Evolutionary conservation across 2,329 filamentous ascomycete genomes (phyloP).

Genomic region (Aspergillus quadricinctus): DNA sequence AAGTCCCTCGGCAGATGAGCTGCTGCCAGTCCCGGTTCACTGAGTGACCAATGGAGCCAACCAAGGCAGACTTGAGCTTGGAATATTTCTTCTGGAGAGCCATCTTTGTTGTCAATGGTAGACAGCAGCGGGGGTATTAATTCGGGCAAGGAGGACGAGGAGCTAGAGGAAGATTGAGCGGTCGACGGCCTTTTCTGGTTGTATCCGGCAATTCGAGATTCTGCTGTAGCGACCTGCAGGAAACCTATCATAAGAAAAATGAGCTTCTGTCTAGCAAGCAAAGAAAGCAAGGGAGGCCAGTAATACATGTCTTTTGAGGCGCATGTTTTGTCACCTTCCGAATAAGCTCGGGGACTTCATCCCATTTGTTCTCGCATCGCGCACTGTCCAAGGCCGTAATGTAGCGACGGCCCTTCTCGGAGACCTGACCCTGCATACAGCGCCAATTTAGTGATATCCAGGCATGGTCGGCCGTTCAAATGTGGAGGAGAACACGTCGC

Average conservation of each 20-base stretch:
- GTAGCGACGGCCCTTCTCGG: constrained; percentile 77
- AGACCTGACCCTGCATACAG: constrained; percentile 44
- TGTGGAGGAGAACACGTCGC: background rate
- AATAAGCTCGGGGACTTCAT: constrained; percentile 78
- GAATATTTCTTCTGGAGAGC: constrained; percentile 54
- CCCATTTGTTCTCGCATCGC: constrained; percentile 84
- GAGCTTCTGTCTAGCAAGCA: constrained; percentile 14
- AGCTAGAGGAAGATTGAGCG: constrained; percentile 33
- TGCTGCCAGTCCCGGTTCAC: constrained; percentile 62
- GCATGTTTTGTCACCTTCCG: constrained; percentile 95
- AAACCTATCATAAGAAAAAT: constrained; percentile 52
- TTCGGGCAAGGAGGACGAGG: constrained; percentile 41
- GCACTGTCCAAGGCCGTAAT: constrained; percentile 77
- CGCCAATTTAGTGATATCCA: constrained; percentile 12
- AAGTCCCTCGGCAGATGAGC: constrained; percentile 61
- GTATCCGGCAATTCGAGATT: constrained; percentile 60
- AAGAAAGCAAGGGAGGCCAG: constrained; percentile 9
- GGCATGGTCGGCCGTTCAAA: too few relatives aligned
- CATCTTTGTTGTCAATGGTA: constrained; percentile 57
- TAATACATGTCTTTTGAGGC: constrained; percentile 72
- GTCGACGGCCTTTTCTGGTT: constrained; percentile 34
- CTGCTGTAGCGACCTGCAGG: constrained; percentile 64
- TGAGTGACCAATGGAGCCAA: constrained; percentile 77
- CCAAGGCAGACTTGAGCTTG: constrained; percentile 80
- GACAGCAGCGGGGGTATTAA: constrained; percentile 38